phyloP scores from a whole-genome alignment of 768 basidiomycete genomes.

The Cytidiella melzeri region DNA sequence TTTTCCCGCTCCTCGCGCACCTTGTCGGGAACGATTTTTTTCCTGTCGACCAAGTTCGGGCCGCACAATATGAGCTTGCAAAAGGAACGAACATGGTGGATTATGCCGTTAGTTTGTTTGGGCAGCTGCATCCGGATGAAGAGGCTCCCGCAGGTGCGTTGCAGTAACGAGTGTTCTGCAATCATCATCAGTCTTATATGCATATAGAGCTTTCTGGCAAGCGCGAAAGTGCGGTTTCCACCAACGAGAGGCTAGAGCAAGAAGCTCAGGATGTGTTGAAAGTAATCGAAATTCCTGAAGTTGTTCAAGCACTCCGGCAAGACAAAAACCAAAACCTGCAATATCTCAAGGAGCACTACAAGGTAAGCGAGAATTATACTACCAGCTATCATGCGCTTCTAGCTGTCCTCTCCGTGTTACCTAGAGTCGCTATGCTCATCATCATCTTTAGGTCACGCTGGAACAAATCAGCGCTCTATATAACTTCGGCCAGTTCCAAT shows the following conservation, averaged over 20 bases:
- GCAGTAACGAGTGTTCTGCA: background rate
- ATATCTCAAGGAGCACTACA: slow-evolving; percentile 90
- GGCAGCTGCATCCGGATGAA: slow-evolving; percentile 70
- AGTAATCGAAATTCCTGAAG: slow-evolving; percentile 95
- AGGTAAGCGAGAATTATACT: too few relatives aligned
- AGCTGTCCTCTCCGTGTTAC: slow-evolving; percentile 2
- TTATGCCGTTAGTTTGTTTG: slow-evolving; percentile 77
- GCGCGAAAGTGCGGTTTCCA: slow-evolving; percentile 75
- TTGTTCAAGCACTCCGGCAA: slow-evolving; percentile 88
- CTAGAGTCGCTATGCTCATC: background rate
- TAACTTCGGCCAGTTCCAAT: slow-evolving; percentile 98
- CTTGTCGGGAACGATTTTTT: slow-evolving; percentile 73
- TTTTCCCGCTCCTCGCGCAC: slow-evolving; percentile 88
- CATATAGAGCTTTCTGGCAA: slow-evolving; percentile 75
- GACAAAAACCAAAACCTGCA: slow-evolving; percentile 97
- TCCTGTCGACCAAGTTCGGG: slow-evolving; percentile 69
- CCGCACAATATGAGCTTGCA: slow-evolving; percentile 95
- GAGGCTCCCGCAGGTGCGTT: slow-evolving; percentile 60
- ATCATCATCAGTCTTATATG: background rate
- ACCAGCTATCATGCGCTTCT: background rate
- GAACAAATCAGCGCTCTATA: slow-evolving; percentile 96
- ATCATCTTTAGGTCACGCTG: slow-evolving; percentile 66
- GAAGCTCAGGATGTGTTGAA: slow-evolving; percentile 92
- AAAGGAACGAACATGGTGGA: slow-evolving; percentile 99
- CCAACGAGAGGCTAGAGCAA: slow-evolving; percentile 77